Evolutionary conservation across 2,329 filamentous ascomycete genomes (phyloP), one percentile per base, ranked within the genome.

Genomic region (Aurifilum marmelostoma): DNA sequence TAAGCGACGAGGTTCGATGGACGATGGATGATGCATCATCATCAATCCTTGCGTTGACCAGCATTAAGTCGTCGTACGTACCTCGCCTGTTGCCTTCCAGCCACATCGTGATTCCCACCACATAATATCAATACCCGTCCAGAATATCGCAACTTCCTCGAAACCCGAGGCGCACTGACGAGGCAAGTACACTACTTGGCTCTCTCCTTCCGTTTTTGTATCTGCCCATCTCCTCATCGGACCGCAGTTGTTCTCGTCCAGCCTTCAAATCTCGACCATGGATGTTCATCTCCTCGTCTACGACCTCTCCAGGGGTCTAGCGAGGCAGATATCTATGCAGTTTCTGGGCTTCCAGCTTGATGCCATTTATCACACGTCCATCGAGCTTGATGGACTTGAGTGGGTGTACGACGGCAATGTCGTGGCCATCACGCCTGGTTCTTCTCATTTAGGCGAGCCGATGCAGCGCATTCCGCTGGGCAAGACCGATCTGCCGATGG

Each of bases 351-450:
- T 88, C 73, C 82, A 86, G 65, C 92, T 97, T 63, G 95, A 98
- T 79, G 96, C 96, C 66, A 89, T 99, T 66, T 98, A 98, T 74
- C 96, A 99, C 79, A 98, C 96, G 0, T 93, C 94, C 0, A 89
- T 99, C 66, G 91, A 97, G 56, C 84, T 98, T 52, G 87, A 89
- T 65, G 90, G 90, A n/a, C 86, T 91, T 64, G 96, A 99, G 80
- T 97, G 97, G 79, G 88, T 95, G 75, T 98, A 94, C 74, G 95
- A 97, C 70, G 90, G 92, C 67, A 93, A 93, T 67, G 91, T 98
- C 65, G 92, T 97, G 75, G 89, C 90, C 66, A 93, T 95, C 70
- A 81, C 83, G 12, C 93, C 96, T 0, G 94, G 94, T 0, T 86
- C 87, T 14, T 97, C 94, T 1, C 95, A 98, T 77, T 90, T 97